phyloP scores from a whole-genome alignment of 257 asterid genomes.

The Osmanthus fragrans region DNA sequence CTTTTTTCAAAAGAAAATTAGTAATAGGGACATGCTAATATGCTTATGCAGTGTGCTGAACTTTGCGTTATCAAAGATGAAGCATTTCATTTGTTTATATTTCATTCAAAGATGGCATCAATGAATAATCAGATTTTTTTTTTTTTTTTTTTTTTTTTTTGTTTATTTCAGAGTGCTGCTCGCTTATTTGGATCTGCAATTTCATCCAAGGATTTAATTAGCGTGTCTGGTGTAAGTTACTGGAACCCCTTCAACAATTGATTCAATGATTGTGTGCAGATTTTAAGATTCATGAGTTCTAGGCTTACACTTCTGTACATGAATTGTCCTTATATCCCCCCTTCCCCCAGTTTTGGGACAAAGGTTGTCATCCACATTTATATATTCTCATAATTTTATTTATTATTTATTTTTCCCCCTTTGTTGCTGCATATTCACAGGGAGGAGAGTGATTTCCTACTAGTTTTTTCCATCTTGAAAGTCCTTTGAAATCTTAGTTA shows the following conservation, averaged over 20 bases:
- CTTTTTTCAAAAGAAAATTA: not conserved
- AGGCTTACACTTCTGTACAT: not conserved
- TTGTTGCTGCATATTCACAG: not conserved
- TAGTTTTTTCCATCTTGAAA: not conserved
- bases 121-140: slow-evolving; percentile 1
- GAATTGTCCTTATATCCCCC: not conserved
- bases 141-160: slow-evolving; percentile 26
- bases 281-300: not conserved
- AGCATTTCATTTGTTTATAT: slow-evolving; percentile 9
- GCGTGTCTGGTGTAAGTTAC: slow-evolving; percentile 90
- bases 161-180: slow-evolving; percentile 81
- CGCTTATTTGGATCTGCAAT: slow-evolving; percentile 93
- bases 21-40: not conserved
- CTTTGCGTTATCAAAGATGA: slow-evolving; percentile 3
- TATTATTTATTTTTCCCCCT: not conserved
- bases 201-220: slow-evolving; percentile 73
- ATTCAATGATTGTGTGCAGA: slow-evolving; percentile 10
- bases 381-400: too few species aligned
- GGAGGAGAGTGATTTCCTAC: not conserved
- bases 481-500: not conserved
- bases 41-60: not conserved
- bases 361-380: not conserved
- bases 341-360: not conserved
- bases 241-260: not conserved
- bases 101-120: not conserved